Percentiles rank a stretch among this genome's conserved stretches.
Evolutionary conservation across 768 basidiomycete genomes (phyloP).

Genomic region (Leccinum fibrillosum): DNA sequence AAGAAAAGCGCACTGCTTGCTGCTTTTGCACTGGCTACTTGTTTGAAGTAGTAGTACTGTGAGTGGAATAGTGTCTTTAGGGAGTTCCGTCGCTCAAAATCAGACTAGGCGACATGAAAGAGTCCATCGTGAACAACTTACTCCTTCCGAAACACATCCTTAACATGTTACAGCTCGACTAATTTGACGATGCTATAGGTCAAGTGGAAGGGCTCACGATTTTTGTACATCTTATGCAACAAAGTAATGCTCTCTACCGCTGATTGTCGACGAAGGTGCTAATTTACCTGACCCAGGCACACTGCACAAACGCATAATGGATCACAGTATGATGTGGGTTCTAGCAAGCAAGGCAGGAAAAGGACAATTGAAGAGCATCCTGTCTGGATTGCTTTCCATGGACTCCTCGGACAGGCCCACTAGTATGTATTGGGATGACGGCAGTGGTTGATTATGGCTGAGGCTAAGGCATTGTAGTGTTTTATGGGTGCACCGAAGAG

Average conservation of each 20-base stretch:
- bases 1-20: slow-evolving; percentile 18
- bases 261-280: not conserved
- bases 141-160: slow-evolving; percentile 10
- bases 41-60: slow-evolving; percentile 9
- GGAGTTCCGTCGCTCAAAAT: not conserved
- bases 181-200: slow-evolving; percentile 24
- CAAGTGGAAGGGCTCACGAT: slow-evolving; percentile 24
- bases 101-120: slow-evolving; percentile 12
- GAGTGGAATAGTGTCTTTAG: not conserved
- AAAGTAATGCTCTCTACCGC: slow-evolving; percentile 8
- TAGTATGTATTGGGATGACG: no score
- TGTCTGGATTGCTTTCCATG: no score
- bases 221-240: slow-evolving; percentile 18
- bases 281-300: no score
- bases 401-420: no score
- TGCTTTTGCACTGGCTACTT: slow-evolving; percentile 17
- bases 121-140: not conserved
- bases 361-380: no score
- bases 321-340: no score
- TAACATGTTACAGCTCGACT: slow-evolving; percentile 19
- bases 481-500: not conserved
- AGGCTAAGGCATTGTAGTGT: no score
- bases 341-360: no score
- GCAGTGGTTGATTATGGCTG: no score
- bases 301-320: no score